Evolutionary conservation across 371 early-diverging fungal species (phyloP), one percentile per base, ranked within the genome.

Genomic region (Mortierella sp.): DNA sequence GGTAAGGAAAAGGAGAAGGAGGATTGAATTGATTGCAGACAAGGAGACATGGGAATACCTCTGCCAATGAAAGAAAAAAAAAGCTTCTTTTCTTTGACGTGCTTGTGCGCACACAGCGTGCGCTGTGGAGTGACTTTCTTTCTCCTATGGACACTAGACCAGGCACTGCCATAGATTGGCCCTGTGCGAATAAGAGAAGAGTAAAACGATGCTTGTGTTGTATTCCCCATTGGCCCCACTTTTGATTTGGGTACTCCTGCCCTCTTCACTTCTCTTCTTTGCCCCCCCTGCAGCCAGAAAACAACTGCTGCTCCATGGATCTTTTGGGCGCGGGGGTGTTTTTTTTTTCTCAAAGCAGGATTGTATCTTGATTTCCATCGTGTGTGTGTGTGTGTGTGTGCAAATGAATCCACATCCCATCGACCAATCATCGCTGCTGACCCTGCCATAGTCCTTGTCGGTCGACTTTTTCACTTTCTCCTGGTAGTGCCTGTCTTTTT

Each of bases 321-420:
- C 67, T 10, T 21, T 37, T 37, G 40, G 40, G 67, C 67, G 67
- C 67, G 37, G 67, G 67, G 67, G 34, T 61, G 61, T 6, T 61
- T 31, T 21, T 16, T 16, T 31, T 31, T 9, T 61, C 3, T 19
- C 64, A 21, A 0, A 13, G 13, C 3, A 0, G 28, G 59, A 55
- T 8, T 26, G 21, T 11, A 21, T n/a, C n/a, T 57, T 61, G 31
- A 28, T 19, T 37, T 37, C n/a, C 24, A 67, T 67, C 43, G 40
- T 13, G 59, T 31, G 59, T 59, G 26, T 54, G 53, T 53, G 53
- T 24, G 50, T 24, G 53, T 21, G 16, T 11, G 26, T 26, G 57
- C 4, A 31, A 14, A 3, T 1, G 5, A 16, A 16, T 50, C 50
- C 50, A 16, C 31, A 34, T 31, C 28, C 61, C 4, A 67, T 40